Evolutionary conservation across 2,329 filamentous ascomycete species (phyloP).

Genomic region (Neofusicoccum umdonicola): DNA sequence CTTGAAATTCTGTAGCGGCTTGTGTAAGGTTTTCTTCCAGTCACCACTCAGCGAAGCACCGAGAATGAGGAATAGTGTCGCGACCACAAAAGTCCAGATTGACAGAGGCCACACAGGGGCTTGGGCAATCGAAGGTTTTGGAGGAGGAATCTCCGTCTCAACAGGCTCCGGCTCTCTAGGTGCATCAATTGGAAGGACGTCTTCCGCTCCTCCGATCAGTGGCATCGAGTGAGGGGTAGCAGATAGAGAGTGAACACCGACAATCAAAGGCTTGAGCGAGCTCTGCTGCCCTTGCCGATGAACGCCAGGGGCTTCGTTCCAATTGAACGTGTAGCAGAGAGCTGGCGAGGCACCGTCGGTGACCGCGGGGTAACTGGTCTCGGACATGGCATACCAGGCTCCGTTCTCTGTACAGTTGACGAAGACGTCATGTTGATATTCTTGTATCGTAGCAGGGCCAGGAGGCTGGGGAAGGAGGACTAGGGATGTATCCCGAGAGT

Average conservation of each 20-base stretch:
- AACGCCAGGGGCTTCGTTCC: constrained; percentile 24
- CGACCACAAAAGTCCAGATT: constrained; percentile 15
- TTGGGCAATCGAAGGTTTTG: constrained; percentile 18
- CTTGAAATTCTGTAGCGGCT: constrained; percentile 34
- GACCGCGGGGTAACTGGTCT: constrained; percentile 79
- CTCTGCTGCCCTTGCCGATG: constrained; percentile 30
- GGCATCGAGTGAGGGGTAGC: neutral
- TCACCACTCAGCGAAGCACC: constrained; percentile 13
- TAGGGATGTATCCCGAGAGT: constrained; percentile 68
- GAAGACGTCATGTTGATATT: constrained; percentile 57
- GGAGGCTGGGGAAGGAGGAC: constrained; percentile 83
- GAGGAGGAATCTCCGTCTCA: constrained; percentile 2
- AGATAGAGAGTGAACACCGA: constrained; percentile 39
- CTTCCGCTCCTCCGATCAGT: constrained; percentile 13
- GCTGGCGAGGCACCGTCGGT: constrained; percentile 64
- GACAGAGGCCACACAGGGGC: constrained; percentile 2
- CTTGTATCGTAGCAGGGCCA: constrained; percentile 53
- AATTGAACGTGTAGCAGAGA: constrained; percentile 50
- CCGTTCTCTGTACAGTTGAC: constrained; percentile 84
- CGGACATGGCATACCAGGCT: constrained; percentile 92
- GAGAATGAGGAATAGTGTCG: constrained; percentile 11
- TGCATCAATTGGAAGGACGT: constrained; percentile 22
- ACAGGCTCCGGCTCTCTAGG: constrained; percentile 20
- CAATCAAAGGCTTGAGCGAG: constrained; percentile 34
- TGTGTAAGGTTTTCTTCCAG: constrained; percentile 20